Evolutionary conservation across 2,329 filamentous ascomycete genomes (phyloP).

Genomic region (Apiospora koreana): DNA sequence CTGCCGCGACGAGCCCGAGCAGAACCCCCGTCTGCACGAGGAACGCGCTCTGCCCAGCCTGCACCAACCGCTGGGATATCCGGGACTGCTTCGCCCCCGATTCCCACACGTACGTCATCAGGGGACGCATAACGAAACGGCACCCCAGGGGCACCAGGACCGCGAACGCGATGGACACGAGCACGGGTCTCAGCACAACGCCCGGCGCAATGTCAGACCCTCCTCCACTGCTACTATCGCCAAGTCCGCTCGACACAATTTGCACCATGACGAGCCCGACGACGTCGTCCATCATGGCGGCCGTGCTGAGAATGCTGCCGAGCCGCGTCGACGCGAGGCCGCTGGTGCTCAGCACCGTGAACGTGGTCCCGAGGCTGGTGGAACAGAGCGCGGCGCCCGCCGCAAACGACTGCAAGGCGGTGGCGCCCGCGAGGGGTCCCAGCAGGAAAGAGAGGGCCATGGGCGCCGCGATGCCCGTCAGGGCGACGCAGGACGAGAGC

Average conservation of each 20-base stretch:
- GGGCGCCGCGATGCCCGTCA: constrained; percentile 64
- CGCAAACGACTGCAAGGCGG: constrained; percentile 65
- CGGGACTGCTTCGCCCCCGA: neutral
- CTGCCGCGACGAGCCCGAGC: constrained; percentile 47
- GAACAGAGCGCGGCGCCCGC: constrained; percentile 74
- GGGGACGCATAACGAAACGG: constrained; percentile 43
- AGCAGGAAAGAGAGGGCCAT: constrained; percentile 68
- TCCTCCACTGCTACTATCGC: constrained; percentile 19
- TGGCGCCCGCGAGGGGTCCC: constrained; percentile 48
- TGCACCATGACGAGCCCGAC: constrained; percentile 77
- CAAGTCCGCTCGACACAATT: constrained; percentile 66
- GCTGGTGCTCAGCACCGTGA: constrained; percentile 54
- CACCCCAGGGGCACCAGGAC: constrained; percentile 48
- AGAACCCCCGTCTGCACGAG: constrained; percentile 51
- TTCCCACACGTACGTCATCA: constrained; percentile 37
- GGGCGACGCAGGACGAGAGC: constrained; percentile 62
- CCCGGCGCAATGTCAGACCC: constrained; percentile 27
- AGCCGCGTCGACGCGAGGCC: constrained; percentile 45
- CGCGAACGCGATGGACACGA: constrained; percentile 54
- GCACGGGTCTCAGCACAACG: constrained; percentile 45
- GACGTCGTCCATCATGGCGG: constrained; percentile 83
- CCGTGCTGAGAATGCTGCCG: constrained; percentile 67
- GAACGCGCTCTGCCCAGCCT: constrained; percentile 38
- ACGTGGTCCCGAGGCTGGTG: constrained; percentile 73
- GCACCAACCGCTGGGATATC: constrained; percentile 27